A percentile compares a stretch with the other conserved stretches of the same genome.
These are phyloP conservation scores for Pestalotiopsis sp. DNA, from an alignment of 2,329 filamentous ascomycete genomes.

Conservation along the genomic window DNA sequence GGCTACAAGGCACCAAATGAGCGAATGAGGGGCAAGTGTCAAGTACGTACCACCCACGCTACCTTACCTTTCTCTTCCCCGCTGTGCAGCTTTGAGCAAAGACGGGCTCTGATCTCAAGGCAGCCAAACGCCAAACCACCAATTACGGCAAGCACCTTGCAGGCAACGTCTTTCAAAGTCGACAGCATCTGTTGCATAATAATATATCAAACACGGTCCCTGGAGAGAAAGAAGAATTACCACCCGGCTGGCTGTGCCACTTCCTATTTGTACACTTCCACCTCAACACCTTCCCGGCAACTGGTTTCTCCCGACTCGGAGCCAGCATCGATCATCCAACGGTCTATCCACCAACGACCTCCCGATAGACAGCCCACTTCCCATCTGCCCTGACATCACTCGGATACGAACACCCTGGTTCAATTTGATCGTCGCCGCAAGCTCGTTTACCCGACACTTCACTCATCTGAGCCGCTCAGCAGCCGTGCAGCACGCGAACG, in stretches of 20 bases:
- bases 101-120: not conserved
- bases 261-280: too few species aligned
- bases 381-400: slow-evolving; percentile 2
- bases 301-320: too few species aligned
- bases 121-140: not conserved
- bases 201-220: too few species aligned
- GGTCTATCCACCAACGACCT: not conserved
- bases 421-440: too few species aligned
- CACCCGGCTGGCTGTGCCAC: too few species aligned
- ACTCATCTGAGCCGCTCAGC: not conserved
- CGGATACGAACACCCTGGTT: too few species aligned
- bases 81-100: not conserved
- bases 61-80: not conserved
- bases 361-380: not conserved
- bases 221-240: too few species aligned
- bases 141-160: not conserved
- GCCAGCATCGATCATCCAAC: slow-evolving; percentile 1
- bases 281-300: too few species aligned
- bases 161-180: slow-evolving; percentile 1
- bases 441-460: too few species aligned
- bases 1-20: not conserved
- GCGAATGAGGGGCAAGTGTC: not conserved
- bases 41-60: not conserved
- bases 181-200: not conserved
- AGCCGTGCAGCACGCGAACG: not conserved